These are phyloP conservation scores for Melanomma pulvis-pyrius DNA, from an alignment of 495 filamentous ascomycete species.

Conservation along the genomic window DNA sequence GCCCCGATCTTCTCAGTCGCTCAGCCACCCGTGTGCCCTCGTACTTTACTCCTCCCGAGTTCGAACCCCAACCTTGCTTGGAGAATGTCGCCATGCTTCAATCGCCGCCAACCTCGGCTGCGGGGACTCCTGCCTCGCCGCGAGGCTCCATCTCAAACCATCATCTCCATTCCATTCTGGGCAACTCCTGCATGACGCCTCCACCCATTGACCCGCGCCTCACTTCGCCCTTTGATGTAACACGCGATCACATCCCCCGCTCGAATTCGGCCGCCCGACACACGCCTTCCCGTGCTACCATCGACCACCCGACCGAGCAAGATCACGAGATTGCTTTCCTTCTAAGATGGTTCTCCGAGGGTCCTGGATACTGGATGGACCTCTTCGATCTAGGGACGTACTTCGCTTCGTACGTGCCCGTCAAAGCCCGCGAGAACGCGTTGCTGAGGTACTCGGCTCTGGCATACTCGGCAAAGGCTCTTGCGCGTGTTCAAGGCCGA, in stretches of 20 bases:
- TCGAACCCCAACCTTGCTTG: conserved; percentile 29
- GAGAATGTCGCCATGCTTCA: conserved; percentile 24
- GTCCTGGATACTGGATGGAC: conserved; percentile 67
- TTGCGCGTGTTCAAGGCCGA: conserved; percentile 57
- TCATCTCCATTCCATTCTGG: conserved; percentile 62
- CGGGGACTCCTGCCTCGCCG: conserved; percentile 45
- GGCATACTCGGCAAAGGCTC: conserved; percentile 64
- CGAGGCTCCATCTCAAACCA: conserved; percentile 51
- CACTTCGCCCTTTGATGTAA: conserved; percentile 43
- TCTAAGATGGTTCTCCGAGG: conserved; percentile 64
- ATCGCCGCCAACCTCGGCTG: conserved; percentile 42
- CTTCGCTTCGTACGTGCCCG: conserved; percentile 62
- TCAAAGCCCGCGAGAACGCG: conserved; percentile 58
- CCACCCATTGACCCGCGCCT: conserved; percentile 54
- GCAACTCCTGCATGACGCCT: conserved; percentile 55
- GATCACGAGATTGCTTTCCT: conserved; percentile 64
- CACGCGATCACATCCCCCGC: conserved; percentile 11
- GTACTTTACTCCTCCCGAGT: background rate
- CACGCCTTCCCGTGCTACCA: background rate
- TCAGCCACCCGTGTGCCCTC: conserved; percentile 2
- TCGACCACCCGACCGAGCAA: conserved; percentile 28
- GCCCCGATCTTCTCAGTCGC: conserved; percentile 29
- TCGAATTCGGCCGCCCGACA: background rate
- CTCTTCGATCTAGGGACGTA: conserved; percentile 63
- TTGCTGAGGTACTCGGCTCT: conserved; percentile 63